Percentiles rank a stretch among this genome's conserved stretches.
Evolutionary conservation across 768 basidiomycete species (phyloP).

Genomic region (Suillus cothurnatus): DNA sequence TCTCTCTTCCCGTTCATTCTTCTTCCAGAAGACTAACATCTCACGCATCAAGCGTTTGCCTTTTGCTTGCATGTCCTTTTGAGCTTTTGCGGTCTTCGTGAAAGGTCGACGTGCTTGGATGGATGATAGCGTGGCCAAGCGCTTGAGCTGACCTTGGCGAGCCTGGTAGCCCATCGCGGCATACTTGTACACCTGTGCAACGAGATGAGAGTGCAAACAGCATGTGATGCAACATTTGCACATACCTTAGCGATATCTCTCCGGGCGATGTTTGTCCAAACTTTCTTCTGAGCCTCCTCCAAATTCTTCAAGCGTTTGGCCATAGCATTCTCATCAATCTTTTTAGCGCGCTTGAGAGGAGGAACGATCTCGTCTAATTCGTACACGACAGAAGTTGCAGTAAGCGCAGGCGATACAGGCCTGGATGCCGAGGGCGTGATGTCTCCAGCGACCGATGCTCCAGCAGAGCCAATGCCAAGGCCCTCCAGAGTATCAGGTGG

Average conservation of each 20-base stretch:
- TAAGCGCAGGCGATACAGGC: slow-evolving; percentile 65
- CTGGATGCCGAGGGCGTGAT: slow-evolving; percentile 69
- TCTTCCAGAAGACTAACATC: slow-evolving; percentile 97
- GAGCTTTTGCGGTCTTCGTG: slow-evolving; percentile 70
- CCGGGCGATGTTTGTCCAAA: slow-evolving; percentile 88
- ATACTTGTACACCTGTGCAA: slow-evolving; percentile 74
- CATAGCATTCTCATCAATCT: slow-evolving; percentile 71
- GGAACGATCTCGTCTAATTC: slow-evolving; percentile 73
- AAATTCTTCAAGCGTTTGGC: slow-evolving; percentile 73
- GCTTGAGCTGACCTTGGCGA: slow-evolving; percentile 69
- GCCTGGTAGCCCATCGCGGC: slow-evolving; percentile 67
- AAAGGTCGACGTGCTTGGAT: slow-evolving; percentile 80
- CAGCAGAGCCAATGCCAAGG: slow-evolving; percentile 51
- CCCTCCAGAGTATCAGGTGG: slow-evolving; percentile 53
- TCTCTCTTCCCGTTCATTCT: slow-evolving; percentile 95
- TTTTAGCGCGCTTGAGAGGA: slow-evolving; percentile 74
- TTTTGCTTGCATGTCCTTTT: slow-evolving; percentile 83
- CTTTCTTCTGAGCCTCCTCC: slow-evolving; percentile 84
- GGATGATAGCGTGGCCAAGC: slow-evolving; percentile 73
- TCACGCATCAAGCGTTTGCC: slow-evolving; percentile 90
- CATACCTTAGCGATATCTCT: slow-evolving; percentile 82
- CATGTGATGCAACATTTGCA: not conserved
- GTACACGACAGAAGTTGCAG: slow-evolving; percentile 61
- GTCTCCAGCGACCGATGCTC: slow-evolving; percentile 61
- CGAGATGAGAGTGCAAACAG: slow-evolving; percentile 12